A percentile compares a stretch with the other conserved stretches of the same genome.
Conservation (phyloP, 148 eudicot genomes). For the Vaccinium corymbosum region DNA sequence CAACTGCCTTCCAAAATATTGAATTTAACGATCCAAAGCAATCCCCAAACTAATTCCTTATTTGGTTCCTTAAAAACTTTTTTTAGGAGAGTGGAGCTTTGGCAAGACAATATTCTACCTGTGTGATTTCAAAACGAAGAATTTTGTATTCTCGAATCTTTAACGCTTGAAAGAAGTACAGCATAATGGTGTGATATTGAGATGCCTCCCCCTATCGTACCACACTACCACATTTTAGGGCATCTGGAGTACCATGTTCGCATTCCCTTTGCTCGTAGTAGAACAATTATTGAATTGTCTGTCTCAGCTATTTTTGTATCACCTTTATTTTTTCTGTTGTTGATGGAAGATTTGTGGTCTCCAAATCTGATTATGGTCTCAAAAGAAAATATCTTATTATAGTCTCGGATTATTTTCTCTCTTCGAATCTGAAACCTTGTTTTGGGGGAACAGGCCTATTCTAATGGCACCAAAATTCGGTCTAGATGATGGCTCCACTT, state of each 20-base stretch:
- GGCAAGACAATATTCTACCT: background rate
- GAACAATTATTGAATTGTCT: background rate
- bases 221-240: background rate
- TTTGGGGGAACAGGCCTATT: slow-evolving; percentile 63
- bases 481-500: slow-evolving; percentile 68
- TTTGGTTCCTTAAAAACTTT: background rate
- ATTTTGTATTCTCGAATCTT: background rate
- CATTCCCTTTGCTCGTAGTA: background rate
- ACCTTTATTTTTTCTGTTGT: slow-evolving; percentile 6
- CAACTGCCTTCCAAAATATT: background rate
- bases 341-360: background rate
- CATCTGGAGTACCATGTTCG: background rate
- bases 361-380: background rate
- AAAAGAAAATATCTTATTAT: background rate
- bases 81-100: background rate
- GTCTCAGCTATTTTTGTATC: background rate
- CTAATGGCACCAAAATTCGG: slow-evolving; percentile 91
- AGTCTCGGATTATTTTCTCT: background rate
- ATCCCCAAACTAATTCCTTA: background rate
- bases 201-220: background rate
- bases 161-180: background rate
- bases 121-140: background rate
- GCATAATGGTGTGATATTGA: background rate
- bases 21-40: background rate
- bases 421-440: background rate